phyloP scores from a whole-genome alignment of 2,329 filamentous ascomycete species.

The Apiospora pterosperma region DNA sequence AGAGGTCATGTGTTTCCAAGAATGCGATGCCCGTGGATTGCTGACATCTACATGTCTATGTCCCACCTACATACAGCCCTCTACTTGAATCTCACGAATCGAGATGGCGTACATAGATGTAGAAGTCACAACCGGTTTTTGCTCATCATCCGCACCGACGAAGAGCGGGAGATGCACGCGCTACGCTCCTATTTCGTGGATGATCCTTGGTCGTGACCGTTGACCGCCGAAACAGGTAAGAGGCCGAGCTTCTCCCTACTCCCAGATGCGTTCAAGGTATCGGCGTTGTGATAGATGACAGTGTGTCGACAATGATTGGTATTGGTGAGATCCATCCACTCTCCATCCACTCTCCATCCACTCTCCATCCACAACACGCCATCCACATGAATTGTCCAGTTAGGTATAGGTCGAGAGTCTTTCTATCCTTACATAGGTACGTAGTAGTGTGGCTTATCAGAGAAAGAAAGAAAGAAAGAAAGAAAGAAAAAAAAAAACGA shows the following conservation, averaged over 20 bases:
- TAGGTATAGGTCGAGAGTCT: background rate
- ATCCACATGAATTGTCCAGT: background rate
- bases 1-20: background rate
- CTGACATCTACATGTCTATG: background rate
- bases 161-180: conserved; percentile 1
- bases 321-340: background rate
- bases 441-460: background rate
- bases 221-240: background rate
- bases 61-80: background rate
- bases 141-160: background rate
- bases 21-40: background rate
- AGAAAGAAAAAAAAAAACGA: background rate
- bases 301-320: background rate
- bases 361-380: too few species aligned
- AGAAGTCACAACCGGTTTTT: background rate
- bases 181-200: background rate
- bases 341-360: too few species aligned
- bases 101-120: background rate
- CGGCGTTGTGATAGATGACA: background rate
- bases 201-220: conserved; percentile 1
- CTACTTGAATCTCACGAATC: background rate
- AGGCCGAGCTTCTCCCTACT: background rate
- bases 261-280: background rate
- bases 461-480: background rate
- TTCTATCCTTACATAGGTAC: background rate